These are phyloP conservation scores for Dothideomycetes sp. DNA, from an alignment of 2,329 filamentous ascomycete species.

Conservation along the genomic window DNA sequence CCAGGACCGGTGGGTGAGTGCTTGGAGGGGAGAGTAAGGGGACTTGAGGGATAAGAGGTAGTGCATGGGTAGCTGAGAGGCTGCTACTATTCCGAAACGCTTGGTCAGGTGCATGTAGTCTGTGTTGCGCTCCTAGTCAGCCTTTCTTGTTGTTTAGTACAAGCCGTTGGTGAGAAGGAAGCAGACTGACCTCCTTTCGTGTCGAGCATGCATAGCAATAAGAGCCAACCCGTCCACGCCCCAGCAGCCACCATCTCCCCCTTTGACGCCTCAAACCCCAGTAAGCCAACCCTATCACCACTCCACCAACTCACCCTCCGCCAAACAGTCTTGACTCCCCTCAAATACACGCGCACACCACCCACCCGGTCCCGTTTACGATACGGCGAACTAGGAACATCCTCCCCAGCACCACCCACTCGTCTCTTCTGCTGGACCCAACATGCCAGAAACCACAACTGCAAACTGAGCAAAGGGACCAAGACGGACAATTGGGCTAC, in stretches of 20 bases:
- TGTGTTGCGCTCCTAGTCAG: slow-evolving; percentile 15
- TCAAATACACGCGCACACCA: slow-evolving; percentile 16
- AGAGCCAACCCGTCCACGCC: slow-evolving; percentile 42
- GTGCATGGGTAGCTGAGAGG: slow-evolving; percentile 50
- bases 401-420: slow-evolving; percentile 14
- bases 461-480: slow-evolving; percentile 31
- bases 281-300: slow-evolving; percentile 13
- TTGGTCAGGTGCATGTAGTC: slow-evolving; percentile 56
- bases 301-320: slow-evolving; percentile 24
- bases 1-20: slow-evolving; percentile 43
- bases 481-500: slow-evolving; percentile 45
- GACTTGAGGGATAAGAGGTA: slow-evolving; percentile 45
- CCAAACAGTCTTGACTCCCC: slow-evolving; percentile 15
- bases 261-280: slow-evolving; percentile 35
- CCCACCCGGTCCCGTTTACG: slow-evolving; percentile 20
- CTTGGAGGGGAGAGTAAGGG: slow-evolving; percentile 39
- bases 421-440: slow-evolving; percentile 18
- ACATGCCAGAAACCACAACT: slow-evolving; percentile 24
- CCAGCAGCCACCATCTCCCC: slow-evolving; percentile 38
- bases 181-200: slow-evolving; percentile 44
- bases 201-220: slow-evolving; percentile 37
- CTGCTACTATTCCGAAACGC: slow-evolving; percentile 46
- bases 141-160: neutral
- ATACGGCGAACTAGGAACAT: slow-evolving; percentile 29
- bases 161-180: neutral